Evolutionary conservation across 805 yeast genomes (phyloP).

Genomic region (Pichia eremophila): DNA sequence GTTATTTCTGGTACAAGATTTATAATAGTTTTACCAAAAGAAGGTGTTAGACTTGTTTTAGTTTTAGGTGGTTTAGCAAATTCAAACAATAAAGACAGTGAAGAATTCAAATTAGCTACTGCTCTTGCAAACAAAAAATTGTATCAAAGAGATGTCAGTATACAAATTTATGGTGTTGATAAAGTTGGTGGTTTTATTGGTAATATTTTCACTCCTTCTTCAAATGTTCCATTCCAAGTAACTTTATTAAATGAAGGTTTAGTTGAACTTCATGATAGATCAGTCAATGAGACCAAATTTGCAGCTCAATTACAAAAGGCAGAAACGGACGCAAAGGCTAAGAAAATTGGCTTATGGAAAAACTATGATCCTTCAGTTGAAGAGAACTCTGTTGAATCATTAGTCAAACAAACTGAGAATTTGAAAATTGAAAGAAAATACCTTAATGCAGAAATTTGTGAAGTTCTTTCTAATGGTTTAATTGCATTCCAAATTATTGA

Average conservation of each 20-base stretch:
- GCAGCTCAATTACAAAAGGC: slow-evolving; percentile 48
- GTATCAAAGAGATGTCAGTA: slow-evolving; percentile 64
- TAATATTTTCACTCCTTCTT: slow-evolving; percentile 44
- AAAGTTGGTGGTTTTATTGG: slow-evolving; percentile 79
- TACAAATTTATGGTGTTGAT: slow-evolving; percentile 62
- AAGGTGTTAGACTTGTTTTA: slow-evolving; percentile 57
- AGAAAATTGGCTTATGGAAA: slow-evolving; percentile 59
- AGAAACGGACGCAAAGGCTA: slow-evolving; percentile 48
- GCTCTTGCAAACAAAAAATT: slow-evolving; percentile 44
- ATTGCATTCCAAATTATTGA: slow-evolving; percentile 39
- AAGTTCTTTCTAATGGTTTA: slow-evolving; percentile 32
- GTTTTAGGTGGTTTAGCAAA: slow-evolving; percentile 67
- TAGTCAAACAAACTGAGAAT: slow-evolving; percentile 13
- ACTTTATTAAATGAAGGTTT: slow-evolving; percentile 53
- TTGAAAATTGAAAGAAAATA: slow-evolving; percentile 29
- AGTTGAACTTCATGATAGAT: slow-evolving; percentile 54
- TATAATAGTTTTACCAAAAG: slow-evolving; percentile 58
- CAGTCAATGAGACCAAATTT: slow-evolving; percentile 49
- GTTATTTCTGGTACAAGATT: slow-evolving; percentile 62
- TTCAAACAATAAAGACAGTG: slow-evolving; percentile 28
- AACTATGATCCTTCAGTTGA: slow-evolving; percentile 39
- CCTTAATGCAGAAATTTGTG: slow-evolving; percentile 46
- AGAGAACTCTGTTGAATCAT: slow-evolving; percentile 13
- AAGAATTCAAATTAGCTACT: slow-evolving; percentile 40
- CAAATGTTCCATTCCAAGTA: slow-evolving; percentile 47